phyloP scores from a whole-genome alignment of 2,329 filamentous ascomycete species.

The Ceratocystis huliohia region DNA sequence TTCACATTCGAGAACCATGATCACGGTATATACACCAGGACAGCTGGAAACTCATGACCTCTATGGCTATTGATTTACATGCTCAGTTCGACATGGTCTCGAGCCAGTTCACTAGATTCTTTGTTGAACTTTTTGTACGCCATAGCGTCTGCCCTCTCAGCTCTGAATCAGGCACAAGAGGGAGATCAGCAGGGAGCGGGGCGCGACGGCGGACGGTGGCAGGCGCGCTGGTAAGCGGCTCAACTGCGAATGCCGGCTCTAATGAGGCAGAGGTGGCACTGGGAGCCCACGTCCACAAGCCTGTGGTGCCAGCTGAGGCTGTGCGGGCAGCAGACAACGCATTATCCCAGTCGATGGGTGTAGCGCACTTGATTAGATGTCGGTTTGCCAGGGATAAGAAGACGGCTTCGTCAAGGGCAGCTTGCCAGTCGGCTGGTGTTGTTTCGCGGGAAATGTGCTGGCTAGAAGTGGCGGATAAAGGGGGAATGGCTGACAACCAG shows the following conservation, averaged over 20 bases:
- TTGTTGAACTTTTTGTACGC: not conserved
- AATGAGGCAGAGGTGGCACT: not conserved
- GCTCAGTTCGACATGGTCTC: slow-evolving; percentile 1
- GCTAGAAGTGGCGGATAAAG: not conserved
- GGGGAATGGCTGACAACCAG: not conserved
- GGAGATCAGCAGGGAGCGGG: slow-evolving; percentile 2
- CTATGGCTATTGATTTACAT: not conserved
- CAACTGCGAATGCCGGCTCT: not conserved
- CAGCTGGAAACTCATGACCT: too few relatives aligned
- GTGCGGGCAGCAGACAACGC: not conserved
- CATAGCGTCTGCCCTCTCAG: slow-evolving; percentile 1
- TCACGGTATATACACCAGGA: too few relatives aligned
- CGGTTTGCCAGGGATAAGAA: not conserved
- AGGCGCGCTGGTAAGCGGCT: not conserved
- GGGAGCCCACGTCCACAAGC: slow-evolving; percentile 17
- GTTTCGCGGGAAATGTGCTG: slow-evolving; percentile 23
- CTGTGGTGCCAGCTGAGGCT: not conserved
- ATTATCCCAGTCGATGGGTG: not conserved
- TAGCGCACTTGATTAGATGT: not conserved
- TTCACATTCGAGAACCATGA: too few relatives aligned
- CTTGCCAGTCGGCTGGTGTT: slow-evolving; percentile 25
- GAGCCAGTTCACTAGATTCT: slow-evolving; percentile 6
- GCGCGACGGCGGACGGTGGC: not conserved
- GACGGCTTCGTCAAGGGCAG: slow-evolving; percentile 31
- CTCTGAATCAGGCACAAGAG: not conserved